These are phyloP conservation scores for Xylaria sp. DNA, from an alignment of 2,329 filamentous ascomycete species.

Conservation along the genomic window DNA sequence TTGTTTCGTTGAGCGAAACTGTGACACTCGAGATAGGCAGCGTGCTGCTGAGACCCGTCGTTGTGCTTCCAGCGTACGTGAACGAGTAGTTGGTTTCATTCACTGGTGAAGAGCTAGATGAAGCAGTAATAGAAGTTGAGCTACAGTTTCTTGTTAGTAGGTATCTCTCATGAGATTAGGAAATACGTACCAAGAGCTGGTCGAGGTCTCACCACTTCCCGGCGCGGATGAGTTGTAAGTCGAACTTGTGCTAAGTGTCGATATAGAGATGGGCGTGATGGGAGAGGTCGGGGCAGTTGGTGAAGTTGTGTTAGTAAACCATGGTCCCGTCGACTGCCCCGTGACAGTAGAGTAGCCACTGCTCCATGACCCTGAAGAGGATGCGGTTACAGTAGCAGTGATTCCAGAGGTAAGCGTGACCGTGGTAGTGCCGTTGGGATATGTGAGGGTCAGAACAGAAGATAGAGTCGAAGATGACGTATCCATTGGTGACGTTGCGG, in stretches of 20 bases:
- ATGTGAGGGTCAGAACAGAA: conserved; percentile 18
- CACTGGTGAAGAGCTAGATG: background rate
- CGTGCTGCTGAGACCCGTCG: conserved; percentile 10
- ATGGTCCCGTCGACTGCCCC: conserved; percentile 12
- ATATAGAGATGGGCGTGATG: background rate
- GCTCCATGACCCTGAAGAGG: conserved; percentile 8
- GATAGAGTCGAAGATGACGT: conserved; percentile 11
- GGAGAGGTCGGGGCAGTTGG: background rate
- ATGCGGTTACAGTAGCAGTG: conserved; percentile 26
- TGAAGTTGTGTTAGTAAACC: conserved; percentile 24
- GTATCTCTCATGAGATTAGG: background rate
- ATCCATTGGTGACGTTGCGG: conserved; percentile 21
- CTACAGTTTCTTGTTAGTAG: conserved; percentile 6
- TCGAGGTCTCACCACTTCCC: background rate
- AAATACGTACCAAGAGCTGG: conserved; percentile 13
- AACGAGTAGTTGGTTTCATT: conserved; percentile 18
- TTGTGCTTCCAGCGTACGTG: conserved; percentile 5
- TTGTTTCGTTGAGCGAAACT: conserved; percentile 15
- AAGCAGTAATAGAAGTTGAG: conserved; percentile 3
- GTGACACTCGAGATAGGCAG: conserved; percentile 4
- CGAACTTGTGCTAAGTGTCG: background rate
- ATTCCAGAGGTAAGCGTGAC: conserved; percentile 30
- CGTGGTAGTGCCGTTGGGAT: conserved; percentile 25
- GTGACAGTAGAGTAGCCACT: conserved; percentile 16
- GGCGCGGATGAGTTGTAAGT: conserved; percentile 2